phyloP scores from a whole-genome alignment of 1,139 yeast genomes.

The Candida neerlandica region DNA sequence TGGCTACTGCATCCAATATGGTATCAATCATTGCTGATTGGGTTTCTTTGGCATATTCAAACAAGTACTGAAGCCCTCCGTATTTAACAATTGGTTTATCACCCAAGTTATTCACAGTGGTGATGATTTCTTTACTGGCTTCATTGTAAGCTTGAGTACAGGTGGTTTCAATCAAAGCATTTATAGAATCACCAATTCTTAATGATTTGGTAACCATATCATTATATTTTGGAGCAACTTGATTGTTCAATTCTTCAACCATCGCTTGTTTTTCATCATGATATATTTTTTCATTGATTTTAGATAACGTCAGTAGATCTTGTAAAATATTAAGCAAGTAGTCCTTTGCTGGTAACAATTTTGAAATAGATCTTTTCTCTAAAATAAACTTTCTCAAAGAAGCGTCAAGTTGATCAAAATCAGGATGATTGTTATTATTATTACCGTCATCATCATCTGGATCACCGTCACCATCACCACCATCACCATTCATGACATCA shows the following conservation, averaged over 20 bases:
- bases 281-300: constrained; percentile 61
- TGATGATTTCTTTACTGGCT: constrained; percentile 56
- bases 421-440: constrained; percentile 43
- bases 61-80: constrained; percentile 63
- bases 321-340: constrained; percentile 68
- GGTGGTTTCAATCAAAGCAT: constrained; percentile 61
- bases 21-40: constrained; percentile 68
- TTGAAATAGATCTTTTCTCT: constrained; percentile 86
- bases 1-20: constrained; percentile 62
- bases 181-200: constrained; percentile 60
- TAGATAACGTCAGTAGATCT: constrained; percentile 66
- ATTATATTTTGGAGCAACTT: constrained; percentile 67
- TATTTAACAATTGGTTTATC: constrained; percentile 57
- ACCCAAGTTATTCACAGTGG: constrained; percentile 61
- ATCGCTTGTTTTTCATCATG: constrained; percentile 49
- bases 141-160: constrained; percentile 61
- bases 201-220: constrained; percentile 53
- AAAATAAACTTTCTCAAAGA: constrained; percentile 83
- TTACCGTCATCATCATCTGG: constrained; percentile 31
- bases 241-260: constrained; percentile 46
- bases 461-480: constrained; percentile 27
- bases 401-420: constrained; percentile 83
- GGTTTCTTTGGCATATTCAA: constrained; percentile 71
- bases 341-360: constrained; percentile 89
- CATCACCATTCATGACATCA: constrained; percentile 37